Percentiles rank a stretch among this genome's conserved stretches.
Evolutionary conservation across 129 eudicot genomes (phyloP).

Genomic region (Apium graveolens): DNA sequence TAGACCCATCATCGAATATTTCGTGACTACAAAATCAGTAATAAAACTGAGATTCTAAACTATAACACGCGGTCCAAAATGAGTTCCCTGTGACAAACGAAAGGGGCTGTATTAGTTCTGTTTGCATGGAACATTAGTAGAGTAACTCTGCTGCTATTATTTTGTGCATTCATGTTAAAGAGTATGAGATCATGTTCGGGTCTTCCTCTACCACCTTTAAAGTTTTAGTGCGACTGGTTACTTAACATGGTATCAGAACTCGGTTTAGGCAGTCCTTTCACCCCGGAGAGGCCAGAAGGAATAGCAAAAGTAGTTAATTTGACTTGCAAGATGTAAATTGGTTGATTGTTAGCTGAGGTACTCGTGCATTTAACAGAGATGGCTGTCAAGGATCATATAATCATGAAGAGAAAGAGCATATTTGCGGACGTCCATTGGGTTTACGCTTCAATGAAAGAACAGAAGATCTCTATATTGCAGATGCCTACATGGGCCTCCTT

Average conservation of each 20-base stretch:
- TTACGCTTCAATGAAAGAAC: conserved; percentile 32
- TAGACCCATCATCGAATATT: not conserved
- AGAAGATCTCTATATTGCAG: conserved; percentile 49
- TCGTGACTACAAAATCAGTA: not conserved
- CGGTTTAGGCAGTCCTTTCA: too few relatives aligned
- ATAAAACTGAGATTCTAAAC: not conserved
- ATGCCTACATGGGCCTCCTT: conserved; percentile 46
- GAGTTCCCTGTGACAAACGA: not conserved
- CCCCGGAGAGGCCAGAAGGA: not conserved
- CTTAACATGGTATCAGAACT: too few relatives aligned
- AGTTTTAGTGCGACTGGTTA: too few relatives aligned
- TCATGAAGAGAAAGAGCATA: conserved; percentile 30
- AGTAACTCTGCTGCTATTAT: not conserved
- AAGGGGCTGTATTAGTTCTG: not conserved
- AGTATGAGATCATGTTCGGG: too few relatives aligned
- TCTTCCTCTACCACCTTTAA: too few relatives aligned
- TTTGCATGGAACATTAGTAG: not conserved
- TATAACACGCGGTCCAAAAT: not conserved
- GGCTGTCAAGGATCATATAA: conserved; percentile 4
- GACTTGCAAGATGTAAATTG: not conserved
- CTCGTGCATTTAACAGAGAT: conserved; percentile 6
- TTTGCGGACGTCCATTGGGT: conserved; percentile 59
- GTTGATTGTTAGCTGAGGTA: not conserved
- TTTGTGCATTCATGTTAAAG: not conserved
- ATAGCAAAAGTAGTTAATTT: not conserved